Evolutionary conservation across 2,329 filamentous ascomycete genomes (phyloP).

Genomic region (Penicillium oxalicum): DNA sequence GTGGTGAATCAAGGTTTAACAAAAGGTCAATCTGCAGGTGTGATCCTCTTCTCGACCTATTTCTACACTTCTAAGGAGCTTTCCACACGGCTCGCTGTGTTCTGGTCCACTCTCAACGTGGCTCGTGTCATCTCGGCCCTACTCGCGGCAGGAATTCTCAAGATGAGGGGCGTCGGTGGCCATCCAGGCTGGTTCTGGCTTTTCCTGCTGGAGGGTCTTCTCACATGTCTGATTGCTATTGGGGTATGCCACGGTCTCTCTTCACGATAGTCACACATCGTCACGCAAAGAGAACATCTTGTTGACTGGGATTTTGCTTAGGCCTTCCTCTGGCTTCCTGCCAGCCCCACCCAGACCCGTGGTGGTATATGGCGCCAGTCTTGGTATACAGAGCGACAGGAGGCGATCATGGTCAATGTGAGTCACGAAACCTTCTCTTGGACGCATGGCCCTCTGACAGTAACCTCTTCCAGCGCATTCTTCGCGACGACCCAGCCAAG

Average conservation of each 20-base stretch:
- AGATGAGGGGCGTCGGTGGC: constrained; percentile 1
- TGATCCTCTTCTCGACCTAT: neutral
- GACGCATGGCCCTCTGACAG: neutral
- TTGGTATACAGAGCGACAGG: constrained; percentile 60
- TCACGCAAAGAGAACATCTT: too few species aligned
- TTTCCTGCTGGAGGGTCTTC: constrained; percentile 4
- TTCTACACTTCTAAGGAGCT: constrained; percentile 4
- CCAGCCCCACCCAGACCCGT: constrained; percentile 58
- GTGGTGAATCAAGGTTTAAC: neutral
- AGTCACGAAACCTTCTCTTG: neutral
- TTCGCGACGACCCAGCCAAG: constrained; percentile 49
- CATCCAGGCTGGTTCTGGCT: constrained; percentile 8
- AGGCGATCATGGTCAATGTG: constrained; percentile 59
- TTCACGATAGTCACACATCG: too few species aligned
- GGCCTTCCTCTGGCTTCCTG: constrained; percentile 47
- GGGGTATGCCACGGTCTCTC: neutral
- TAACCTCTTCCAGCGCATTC: constrained; percentile 32
- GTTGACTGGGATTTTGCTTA: neutral
- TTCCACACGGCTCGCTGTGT: neutral
- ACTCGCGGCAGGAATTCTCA: constrained; percentile 9
- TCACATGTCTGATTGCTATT: constrained; percentile 5
- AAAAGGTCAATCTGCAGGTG: neutral
- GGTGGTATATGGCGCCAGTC: constrained; percentile 52
- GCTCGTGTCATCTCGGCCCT: constrained; percentile 3
- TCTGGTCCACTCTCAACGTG: constrained; percentile 5